A percentile compares a stretch with the other conserved stretches of the same genome.
These are phyloP conservation scores for Boletus reticuloceps DNA, from an alignment of 768 basidiomycete genomes.

Conservation along the genomic window DNA sequence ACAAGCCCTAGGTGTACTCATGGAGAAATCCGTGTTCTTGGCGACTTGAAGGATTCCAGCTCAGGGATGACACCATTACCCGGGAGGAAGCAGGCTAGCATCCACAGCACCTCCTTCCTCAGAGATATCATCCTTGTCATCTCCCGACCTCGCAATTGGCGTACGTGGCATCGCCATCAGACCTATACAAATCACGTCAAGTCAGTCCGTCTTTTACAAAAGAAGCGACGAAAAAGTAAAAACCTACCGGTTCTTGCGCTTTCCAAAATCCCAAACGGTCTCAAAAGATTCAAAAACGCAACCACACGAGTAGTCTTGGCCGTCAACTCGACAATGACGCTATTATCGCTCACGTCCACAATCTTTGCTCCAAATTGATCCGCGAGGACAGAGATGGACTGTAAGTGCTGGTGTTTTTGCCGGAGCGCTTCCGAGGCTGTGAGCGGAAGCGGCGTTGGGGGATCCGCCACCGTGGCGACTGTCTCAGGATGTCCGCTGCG, in stretches of 20 bases:
- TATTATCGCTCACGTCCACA: constrained; percentile 93
- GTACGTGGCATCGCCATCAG: constrained; percentile 99
- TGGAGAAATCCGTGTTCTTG: too few relatives aligned
- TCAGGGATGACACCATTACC: constrained; percentile 42
- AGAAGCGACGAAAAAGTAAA: not conserved
- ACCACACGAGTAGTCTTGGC: constrained; percentile 91
- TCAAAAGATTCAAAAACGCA: constrained; percentile 86
- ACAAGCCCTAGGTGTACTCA: not conserved
- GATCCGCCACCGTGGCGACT: not conserved
- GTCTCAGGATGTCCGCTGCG: constrained; percentile 44
- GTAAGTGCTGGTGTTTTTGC: constrained; percentile 84
- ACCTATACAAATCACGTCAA: constrained; percentile 43
- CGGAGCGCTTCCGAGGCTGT: constrained; percentile 86
- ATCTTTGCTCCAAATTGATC: constrained; percentile 89
- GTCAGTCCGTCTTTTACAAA: not conserved
- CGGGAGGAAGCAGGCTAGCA: constrained; percentile 90
- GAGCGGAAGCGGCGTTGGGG: constrained; percentile 41
- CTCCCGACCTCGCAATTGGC: constrained; percentile 62
- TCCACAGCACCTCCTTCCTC: constrained; percentile 69
- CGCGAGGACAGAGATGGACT: constrained; percentile 81
- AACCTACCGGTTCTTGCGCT: constrained; percentile 85
- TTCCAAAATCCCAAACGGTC: constrained; percentile 95
- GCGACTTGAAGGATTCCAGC: too few relatives aligned
- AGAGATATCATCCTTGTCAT: constrained; percentile 55
- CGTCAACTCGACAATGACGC: constrained; percentile 91